Conservation (phyloP, 2,329 filamentous ascomycete species). For the Truncatella angustata region DNA sequence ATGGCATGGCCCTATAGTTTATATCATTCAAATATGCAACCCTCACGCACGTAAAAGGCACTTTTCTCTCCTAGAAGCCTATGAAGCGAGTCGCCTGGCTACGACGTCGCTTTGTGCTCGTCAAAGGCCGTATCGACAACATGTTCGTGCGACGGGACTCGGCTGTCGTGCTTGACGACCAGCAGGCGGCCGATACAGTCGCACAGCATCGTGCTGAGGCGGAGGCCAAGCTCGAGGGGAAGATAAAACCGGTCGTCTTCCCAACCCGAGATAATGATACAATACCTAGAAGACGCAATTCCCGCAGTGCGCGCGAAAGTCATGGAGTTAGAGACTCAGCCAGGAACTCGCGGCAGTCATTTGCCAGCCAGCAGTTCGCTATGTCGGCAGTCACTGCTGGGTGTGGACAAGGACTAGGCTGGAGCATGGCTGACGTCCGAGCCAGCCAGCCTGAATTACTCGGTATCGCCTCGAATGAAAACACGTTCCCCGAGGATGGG, state of each 20-base stretch:
- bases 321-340: background rate
- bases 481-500: background rate
- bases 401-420: background rate
- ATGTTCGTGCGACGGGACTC: background rate
- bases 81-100: background rate
- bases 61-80: background rate
- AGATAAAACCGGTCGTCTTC: background rate
- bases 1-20: background rate
- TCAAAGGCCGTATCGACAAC: background rate
- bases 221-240: slow-evolving; percentile 2
- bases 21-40: background rate
- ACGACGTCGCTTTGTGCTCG: slow-evolving; percentile 2
- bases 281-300: background rate
- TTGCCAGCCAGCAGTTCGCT: slow-evolving; percentile 1
- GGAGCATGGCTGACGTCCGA: background rate
- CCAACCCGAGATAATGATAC: background rate
- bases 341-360: background rate
- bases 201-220: slow-evolving; percentile 3
- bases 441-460: background rate
- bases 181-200: background rate
- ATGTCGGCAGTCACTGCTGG: slow-evolving; percentile 1
- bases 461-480: background rate
- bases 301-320: background rate
- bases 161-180: background rate
- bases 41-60: too few species aligned